Evolutionary conservation across 2,329 filamentous ascomycete genomes (phyloP), one percentile per base, ranked within the genome.

Genomic region (Chaetomium strumarium): DNA sequence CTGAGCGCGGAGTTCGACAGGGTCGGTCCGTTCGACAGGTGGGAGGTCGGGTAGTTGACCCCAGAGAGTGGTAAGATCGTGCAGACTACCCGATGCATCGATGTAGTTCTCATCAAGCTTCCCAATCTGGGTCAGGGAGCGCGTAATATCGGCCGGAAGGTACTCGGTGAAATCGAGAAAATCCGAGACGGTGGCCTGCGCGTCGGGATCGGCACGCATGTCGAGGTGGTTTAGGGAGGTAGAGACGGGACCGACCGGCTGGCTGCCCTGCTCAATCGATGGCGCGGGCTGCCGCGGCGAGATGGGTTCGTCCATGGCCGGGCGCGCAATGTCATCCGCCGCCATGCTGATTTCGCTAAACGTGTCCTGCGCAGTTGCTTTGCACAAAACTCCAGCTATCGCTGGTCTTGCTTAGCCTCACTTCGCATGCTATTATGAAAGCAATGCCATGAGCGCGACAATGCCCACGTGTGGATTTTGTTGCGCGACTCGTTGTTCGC

Each of bases 131-230:
- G 80, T 84, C 41, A 86, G 70, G 20, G 83, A 86, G 52, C 84
- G 80, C 56, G 78, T 73, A 62, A 86, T 78, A 63, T 86, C 84
- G 46, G 82, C 80, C 11, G 83, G 82, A 1, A 86, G 76, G 67
- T 86, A 84, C 66, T 87, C 84, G 60, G 81, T 85, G 59, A 83
- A 83, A 64, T 86, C 83, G 65, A 86, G 78, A 64, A 85, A 86
- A 66, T 86, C 83, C 55, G 80, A 84, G 16, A 85, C 78, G n/a
- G 82, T 85, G 7, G 83, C 81, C 61, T 85, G 81, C 24, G 81
- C 81, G 70, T 86, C 83, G 6, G 83, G 83, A 58, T 86, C 83
- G 49, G 76, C 74, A 59, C 78, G 78, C 64, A 77, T 70, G 53
- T 73, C 72, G 56, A 80, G 71, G 1, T 74, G 67, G 52, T 69